Evolutionary conservation across 2,329 filamentous ascomycete species (phyloP), one percentile per base, ranked within the genome.

Genomic region (Exophiala lecanii-corni): DNA sequence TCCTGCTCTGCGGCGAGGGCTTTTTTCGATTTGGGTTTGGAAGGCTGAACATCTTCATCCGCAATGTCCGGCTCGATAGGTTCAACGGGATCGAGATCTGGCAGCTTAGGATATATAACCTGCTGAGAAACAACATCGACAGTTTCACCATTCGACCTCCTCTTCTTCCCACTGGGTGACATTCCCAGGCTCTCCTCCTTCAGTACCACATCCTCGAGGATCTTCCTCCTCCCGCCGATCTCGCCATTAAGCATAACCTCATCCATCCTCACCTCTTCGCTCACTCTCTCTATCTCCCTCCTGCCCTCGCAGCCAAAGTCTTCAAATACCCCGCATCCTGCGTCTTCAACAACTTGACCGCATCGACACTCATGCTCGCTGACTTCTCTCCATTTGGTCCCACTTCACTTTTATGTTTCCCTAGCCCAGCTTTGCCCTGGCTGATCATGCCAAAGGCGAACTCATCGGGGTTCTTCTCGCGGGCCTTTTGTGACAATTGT

Each of bases 381-480:
- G 10, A 31, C 9, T 18, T 12, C 10, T 41, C 39, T 60, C 51
- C 69, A 68, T 43, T 75, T 67, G 20, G 73, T 63, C 48, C 71
- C 67, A 67, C 70, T 21, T 66, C 66, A 34, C 64, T 49, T 20
- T 66, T 68, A 54, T 76, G 69, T 43, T 61, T 62, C 6, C 69
- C 69, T 47, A 67, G 57, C 10, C 40, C 57, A 20, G 48, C 64
- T 16, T 70, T 72, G 36, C 62, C 62, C 18, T 65, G 65, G 45
- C 68, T 74, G 64, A 82, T 71, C 79, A 82, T 83, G 3, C 72
- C 76, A 62, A 81, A 82, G 33, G 74, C 72, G 58, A 82, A 83
- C 56, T 83, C 79, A 70, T 83, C 79, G 12, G 79, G 78, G 53
- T 83, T 82, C 26, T 76, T 71, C 45, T 79, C 75, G 36, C 66